A percentile compares a stretch with the other conserved stretches of the same genome.
Evolutionary conservation across 495 filamentous ascomycete species (phyloP).

Genomic region (Aspergillus funiculosus): DNA sequence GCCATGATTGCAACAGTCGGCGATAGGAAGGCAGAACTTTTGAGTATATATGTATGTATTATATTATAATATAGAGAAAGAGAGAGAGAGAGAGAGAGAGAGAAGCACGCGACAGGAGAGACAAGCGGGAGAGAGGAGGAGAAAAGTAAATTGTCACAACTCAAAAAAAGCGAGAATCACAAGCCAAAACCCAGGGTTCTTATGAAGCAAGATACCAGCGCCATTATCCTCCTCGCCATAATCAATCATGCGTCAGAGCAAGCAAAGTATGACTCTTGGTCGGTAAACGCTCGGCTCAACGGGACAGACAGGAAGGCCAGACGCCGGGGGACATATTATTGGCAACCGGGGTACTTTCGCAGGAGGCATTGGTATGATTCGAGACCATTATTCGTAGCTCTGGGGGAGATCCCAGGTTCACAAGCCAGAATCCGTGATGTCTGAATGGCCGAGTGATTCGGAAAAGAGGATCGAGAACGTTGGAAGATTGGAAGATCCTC

Average conservation of each 20-base stretch:
- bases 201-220: constrained; percentile 22
- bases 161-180: constrained; percentile 26
- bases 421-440: constrained; percentile 24
- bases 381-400: constrained; percentile 12
- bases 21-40: background rate
- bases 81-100: constrained; percentile 9
- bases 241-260: constrained; percentile 37
- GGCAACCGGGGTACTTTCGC: constrained; percentile 17
- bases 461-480: constrained; percentile 38
- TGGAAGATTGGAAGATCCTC: constrained; percentile 35
- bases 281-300: constrained; percentile 46
- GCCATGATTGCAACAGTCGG: constrained; percentile 31
- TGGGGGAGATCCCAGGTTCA: constrained; percentile 31
- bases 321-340: constrained; percentile 13
- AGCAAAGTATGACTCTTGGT: constrained; percentile 18
- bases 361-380: constrained; percentile 3
- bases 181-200: constrained; percentile 34
- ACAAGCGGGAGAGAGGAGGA: background rate
- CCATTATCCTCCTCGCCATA: no score
- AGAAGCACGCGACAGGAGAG: constrained; percentile 10
- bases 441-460: constrained; percentile 32
- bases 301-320: constrained; percentile 26
- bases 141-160: background rate
- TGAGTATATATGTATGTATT: constrained; percentile 11
- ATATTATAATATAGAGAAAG: background rate